Conservation (phyloP, 2,329 filamentous ascomycete genomes). For the Acarospora socialis region DNA sequence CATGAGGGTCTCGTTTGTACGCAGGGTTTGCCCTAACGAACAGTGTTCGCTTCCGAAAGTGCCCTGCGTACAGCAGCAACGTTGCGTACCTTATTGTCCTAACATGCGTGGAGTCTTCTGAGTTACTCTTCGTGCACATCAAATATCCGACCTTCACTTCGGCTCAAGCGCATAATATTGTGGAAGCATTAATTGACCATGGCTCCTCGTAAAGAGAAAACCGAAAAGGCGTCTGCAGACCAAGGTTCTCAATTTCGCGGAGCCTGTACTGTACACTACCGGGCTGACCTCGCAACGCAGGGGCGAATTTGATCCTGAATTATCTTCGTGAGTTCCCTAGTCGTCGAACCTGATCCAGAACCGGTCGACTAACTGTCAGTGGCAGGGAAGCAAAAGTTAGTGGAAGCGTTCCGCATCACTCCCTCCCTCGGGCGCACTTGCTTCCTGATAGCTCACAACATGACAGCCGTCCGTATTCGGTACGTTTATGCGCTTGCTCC, state of each 20-base stretch:
- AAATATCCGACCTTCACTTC: not conserved
- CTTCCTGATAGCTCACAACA: not conserved
- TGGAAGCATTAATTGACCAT: conserved; percentile 15
- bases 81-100: too few relatives aligned
- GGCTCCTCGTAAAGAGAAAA: conserved; percentile 27
- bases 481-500: conserved; percentile 17
- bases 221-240: conserved; percentile 18
- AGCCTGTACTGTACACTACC: not conserved
- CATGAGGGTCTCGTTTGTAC: too few relatives aligned
- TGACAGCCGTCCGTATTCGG: conserved; percentile 39
- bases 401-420: conserved; percentile 2
- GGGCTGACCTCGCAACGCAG: conserved; percentile 13
- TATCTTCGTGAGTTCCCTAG: conserved; percentile 33
- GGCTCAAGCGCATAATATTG: conserved; percentile 14
- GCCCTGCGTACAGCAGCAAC: too few relatives aligned
- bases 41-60: too few relatives aligned
- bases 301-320: conserved; percentile 31
- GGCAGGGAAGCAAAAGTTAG: conserved; percentile 35
- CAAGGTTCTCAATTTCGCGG: conserved; percentile 19
- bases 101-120: too few relatives aligned
- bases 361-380: not conserved
- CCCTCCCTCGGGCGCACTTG: not conserved
- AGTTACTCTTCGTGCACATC: conserved; percentile 1
- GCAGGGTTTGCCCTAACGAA: too few relatives aligned
- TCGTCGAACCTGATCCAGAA: not conserved